Evolutionary conservation across 1,139 yeast species (phyloP), one percentile per base, ranked within the genome.

Genomic region (Pichia kudriavzevii): DNA sequence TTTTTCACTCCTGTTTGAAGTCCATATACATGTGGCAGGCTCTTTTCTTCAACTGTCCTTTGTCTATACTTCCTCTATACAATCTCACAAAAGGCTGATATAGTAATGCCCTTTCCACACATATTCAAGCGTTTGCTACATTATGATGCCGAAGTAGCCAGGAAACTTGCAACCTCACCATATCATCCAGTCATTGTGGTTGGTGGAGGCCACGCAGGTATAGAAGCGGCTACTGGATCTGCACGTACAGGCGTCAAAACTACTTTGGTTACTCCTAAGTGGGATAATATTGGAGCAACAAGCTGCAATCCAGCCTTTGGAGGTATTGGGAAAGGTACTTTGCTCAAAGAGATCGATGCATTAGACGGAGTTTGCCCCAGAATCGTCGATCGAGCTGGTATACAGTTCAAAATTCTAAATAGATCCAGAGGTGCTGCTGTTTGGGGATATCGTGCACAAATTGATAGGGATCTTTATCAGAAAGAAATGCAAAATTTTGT

Each of bases 161-260:
- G 32, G 3, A 52, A 54, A 13, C 54, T 74, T 13, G 39, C 45
- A 1, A 45, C 45, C 4, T 52, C 67, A n/a, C 60, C 63, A 5
- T 53, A 56, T 21, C 63, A 66, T 36, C 88, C 91, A 2, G 95
- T 88, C 0, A 69, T 91, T 1, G 91, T 93, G 3, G 75, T 93
- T 17, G 99, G 99, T 3, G 99, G 95, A 9, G 99, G 99, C 0
- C 99, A 93, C 61, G 98, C 98, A 25, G 99, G 99, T 3, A 81
- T 95, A 49, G 99, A 93, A 58, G 98, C 99, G 0, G 93, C 95
- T 3, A 71, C 96, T 0, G 98, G 93, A 0, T 68, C 95, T 0
- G 95, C 97, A 1, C 66, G 98, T 43, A 57, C 83, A 1, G 96
- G 97, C 0, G 70, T 81, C 1, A 45, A 54, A 3, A 84, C 97